A percentile compares a stretch with the other conserved stretches of the same genome.
Evolutionary conservation across 805 yeast genomes (phyloP).

Genomic region (Kodamaea kaohsiungensis): DNA sequence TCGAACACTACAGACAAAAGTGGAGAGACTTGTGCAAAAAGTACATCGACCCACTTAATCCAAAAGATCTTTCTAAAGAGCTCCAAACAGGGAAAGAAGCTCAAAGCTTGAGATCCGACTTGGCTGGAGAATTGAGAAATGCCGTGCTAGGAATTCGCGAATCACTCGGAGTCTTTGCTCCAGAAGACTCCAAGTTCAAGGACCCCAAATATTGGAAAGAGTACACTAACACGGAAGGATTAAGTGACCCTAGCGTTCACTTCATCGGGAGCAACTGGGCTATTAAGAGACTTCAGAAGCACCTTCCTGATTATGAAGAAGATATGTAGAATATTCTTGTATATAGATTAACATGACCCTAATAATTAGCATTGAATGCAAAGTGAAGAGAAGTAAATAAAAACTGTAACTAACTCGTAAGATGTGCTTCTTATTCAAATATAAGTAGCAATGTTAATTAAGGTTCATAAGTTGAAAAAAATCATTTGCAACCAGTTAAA

Average conservation of each 20-base stretch:
- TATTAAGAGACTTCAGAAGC: constrained; percentile 63
- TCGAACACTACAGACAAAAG: constrained; percentile 60
- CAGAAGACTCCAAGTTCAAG: constrained; percentile 70
- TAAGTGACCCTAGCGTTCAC: constrained; percentile 63
- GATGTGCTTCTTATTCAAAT: too few species aligned
- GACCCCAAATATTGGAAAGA: constrained; percentile 74
- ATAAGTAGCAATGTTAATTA: not conserved
- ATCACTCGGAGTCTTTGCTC: constrained; percentile 43
- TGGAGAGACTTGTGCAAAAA: constrained; percentile 68
- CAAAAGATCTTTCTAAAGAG: constrained; percentile 60
- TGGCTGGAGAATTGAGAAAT: constrained; percentile 69
- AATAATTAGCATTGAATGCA: not conserved
- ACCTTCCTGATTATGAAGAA: constrained; percentile 33
- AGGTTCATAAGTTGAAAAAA: too few species aligned
- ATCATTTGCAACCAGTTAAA: not conserved
- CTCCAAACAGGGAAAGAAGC: constrained; percentile 67
- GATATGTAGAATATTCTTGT: constrained; percentile 5
- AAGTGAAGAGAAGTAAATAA: too few species aligned
- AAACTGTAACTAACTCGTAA: too few species aligned
- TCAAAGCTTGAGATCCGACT: constrained; percentile 60
- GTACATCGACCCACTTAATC: constrained; percentile 50
- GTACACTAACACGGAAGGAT: constrained; percentile 65
- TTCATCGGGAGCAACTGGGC: constrained; percentile 87
- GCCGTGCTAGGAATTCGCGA: constrained; percentile 53
- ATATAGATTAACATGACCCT: not conserved